Conservation (phyloP, 148 eudicot genomes). For the Camellia sinensis region DNA sequence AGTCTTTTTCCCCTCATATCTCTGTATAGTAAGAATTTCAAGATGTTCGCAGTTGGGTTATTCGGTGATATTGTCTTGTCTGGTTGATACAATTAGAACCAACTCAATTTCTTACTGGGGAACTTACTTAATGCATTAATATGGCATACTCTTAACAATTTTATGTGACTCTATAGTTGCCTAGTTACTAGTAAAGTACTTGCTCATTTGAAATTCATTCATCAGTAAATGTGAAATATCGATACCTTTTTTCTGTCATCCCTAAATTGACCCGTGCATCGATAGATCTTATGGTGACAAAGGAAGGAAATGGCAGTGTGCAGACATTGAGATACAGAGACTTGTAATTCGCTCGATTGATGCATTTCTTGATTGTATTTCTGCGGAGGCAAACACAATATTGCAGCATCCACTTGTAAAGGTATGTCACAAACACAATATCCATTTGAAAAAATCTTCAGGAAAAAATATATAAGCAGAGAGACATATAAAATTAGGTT, state of each 20-base stretch:
- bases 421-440: conserved; percentile 41
- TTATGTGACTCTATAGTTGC: background rate
- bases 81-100: background rate
- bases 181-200: background rate
- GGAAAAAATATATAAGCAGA: background rate
- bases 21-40: too few relatives aligned
- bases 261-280: conserved; percentile 5
- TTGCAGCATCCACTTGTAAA: conserved; percentile 64
- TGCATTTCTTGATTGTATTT: conserved; percentile 68
- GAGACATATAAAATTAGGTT: background rate
- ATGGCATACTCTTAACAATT: background rate
- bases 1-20: too few relatives aligned
- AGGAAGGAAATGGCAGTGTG: conserved; percentile 53
- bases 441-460: background rate
- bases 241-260: too few relatives aligned
- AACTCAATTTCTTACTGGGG: background rate
- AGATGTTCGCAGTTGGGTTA: too few relatives aligned
- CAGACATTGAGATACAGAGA: conserved; percentile 71
- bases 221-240: too few relatives aligned
- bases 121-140: background rate
- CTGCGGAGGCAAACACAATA: conserved; percentile 51
- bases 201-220: too few relatives aligned
- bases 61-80: background rate
- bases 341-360: conserved; percentile 69
- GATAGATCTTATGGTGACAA: conserved; percentile 40